Conservation (phyloP, 75 land plant species). For the Pseudotsuga menziesii region DNA sequence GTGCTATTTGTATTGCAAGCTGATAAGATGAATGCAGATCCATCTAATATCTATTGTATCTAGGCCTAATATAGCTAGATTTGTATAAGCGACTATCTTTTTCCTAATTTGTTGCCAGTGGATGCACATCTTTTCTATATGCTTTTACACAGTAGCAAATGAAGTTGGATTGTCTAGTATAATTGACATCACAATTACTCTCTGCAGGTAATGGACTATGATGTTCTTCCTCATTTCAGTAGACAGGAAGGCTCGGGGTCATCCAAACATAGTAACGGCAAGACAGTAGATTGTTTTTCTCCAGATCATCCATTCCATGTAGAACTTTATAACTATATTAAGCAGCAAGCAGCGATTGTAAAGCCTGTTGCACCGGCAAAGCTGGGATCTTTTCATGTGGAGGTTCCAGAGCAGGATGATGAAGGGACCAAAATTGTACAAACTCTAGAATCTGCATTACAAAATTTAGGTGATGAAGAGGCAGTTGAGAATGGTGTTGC, state of each 20-base stretch:
- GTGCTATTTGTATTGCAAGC: no score
- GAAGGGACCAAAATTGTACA: slow-evolving; percentile 32
- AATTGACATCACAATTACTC: background rate
- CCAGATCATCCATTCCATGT: slow-evolving; percentile 59
- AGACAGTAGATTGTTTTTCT: slow-evolving; percentile 42
- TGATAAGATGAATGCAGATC: background rate
- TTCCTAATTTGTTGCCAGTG: no score
- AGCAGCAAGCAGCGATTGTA: slow-evolving; percentile 27
- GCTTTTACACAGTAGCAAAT: background rate
- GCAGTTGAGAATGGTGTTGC: slow-evolving; percentile 10
- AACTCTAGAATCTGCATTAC: slow-evolving; percentile 52
- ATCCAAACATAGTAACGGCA: slow-evolving; percentile 23
- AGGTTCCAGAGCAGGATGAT: slow-evolving; percentile 54
- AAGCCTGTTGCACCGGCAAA: slow-evolving; percentile 15
- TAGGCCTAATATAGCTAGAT: background rate
- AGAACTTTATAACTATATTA: slow-evolving; percentile 55
- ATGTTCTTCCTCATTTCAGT: slow-evolving; percentile 72
- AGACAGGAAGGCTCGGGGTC: slow-evolving; percentile 66
- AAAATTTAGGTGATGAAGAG: slow-evolving; percentile 37
- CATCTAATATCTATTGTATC: background rate
- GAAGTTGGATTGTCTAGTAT: background rate
- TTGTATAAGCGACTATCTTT: background rate
- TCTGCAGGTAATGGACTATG: slow-evolving; percentile 73
- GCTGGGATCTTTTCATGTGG: slow-evolving; percentile 27
- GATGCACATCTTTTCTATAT: background rate